These are phyloP conservation scores for Guadua angustifolia DNA, from an alignment of 176 grass and related monocot species.

Conservation along the genomic window DNA sequence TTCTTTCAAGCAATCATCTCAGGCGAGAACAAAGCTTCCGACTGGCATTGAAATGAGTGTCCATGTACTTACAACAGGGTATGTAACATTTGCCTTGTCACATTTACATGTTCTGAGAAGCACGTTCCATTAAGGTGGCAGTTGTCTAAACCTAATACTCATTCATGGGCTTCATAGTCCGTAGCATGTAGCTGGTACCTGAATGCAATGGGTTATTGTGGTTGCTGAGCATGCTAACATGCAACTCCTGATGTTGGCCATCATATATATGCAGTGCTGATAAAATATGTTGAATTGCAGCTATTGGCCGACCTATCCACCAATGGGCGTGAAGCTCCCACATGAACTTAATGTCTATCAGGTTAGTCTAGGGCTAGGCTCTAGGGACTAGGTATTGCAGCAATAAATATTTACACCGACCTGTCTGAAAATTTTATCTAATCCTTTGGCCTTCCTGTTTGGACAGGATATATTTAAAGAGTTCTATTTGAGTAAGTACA, in stretches of 20 bases:
- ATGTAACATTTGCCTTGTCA: slow-evolving; percentile 24
- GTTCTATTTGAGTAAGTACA: slow-evolving; percentile 99
- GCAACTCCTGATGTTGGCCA: slow-evolving; percentile 8
- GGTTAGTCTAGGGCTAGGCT: slow-evolving; percentile 52
- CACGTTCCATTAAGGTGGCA: neutral
- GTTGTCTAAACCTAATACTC: slow-evolving; percentile 26
- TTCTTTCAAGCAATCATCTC: slow-evolving; percentile 99
- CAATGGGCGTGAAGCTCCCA: slow-evolving; percentile 95
- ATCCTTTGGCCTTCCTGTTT: neutral
- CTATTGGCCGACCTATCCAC: slow-evolving; percentile 99
- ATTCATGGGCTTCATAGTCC: slow-evolving; percentile 5
- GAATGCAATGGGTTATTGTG: slow-evolving; percentile 16
- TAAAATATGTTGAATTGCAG: slow-evolving; percentile 57
- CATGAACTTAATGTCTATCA: slow-evolving; percentile 98
- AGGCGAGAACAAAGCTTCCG: slow-evolving; percentile 95
- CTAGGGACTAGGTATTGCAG: slow-evolving; percentile 5
- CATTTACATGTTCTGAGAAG: neutral
- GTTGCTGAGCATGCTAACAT: slow-evolving; percentile 8
- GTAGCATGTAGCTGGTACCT: slow-evolving; percentile 21
- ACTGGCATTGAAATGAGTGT: slow-evolving; percentile 99
- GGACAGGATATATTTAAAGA: slow-evolving; percentile 99
- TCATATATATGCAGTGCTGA: slow-evolving; percentile 31
- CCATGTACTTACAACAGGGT: slow-evolving; percentile 98
- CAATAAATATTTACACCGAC: slow-evolving; percentile 20
- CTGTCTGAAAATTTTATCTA: slow-evolving; percentile 27